Evolutionary conservation across 768 basidiomycete genomes (phyloP).

Genomic region (Kwoniella newhampshirensis): DNA sequence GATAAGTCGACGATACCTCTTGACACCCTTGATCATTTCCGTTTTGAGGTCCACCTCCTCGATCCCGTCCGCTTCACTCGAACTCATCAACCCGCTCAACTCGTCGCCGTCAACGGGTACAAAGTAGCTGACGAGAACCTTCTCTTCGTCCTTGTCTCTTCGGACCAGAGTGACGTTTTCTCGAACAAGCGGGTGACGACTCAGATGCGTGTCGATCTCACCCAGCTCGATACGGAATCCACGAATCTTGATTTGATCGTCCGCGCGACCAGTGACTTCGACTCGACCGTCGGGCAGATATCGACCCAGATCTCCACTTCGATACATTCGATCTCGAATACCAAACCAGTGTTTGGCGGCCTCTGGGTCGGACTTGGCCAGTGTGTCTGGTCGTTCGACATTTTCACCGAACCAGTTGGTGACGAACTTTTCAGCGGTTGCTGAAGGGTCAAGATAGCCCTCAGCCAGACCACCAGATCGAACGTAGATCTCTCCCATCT

Average conservation of each 20-base stretch:
- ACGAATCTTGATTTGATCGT: constrained; percentile 98
- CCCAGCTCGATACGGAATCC: constrained; percentile 98
- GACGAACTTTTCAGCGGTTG: constrained; percentile 88
- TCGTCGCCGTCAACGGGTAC: constrained; percentile 73
- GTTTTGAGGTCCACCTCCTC: constrained; percentile 60
- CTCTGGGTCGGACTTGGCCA: constrained; percentile 57
- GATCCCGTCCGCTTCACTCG: constrained; percentile 40
- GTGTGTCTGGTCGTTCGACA: constrained; percentile 66
- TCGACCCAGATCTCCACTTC: constrained; percentile 92
- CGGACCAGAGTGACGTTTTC: constrained; percentile 97
- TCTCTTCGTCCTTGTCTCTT: constrained; percentile 98
- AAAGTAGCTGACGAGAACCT: constrained; percentile 95
- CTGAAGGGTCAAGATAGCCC: constrained; percentile 81
- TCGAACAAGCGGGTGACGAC: constrained; percentile 86
- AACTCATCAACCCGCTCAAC: constrained; percentile 65
- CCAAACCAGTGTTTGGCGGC: constrained; percentile 89
- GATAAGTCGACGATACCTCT: constrained; percentile 80
- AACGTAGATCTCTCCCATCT: constrained; percentile 98
- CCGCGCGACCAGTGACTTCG: constrained; percentile 94
- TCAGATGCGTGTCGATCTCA: constrained; percentile 94
- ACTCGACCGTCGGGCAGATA: constrained; percentile 89
- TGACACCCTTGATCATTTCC: constrained; percentile 71
- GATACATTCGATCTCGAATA: constrained; percentile 94
- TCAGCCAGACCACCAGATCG: constrained; percentile 93
- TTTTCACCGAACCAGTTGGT: constrained; percentile 79